Evolutionary conservation across 305 asterid genomes (phyloP).

Genomic region (Striga hermonthica): DNA sequence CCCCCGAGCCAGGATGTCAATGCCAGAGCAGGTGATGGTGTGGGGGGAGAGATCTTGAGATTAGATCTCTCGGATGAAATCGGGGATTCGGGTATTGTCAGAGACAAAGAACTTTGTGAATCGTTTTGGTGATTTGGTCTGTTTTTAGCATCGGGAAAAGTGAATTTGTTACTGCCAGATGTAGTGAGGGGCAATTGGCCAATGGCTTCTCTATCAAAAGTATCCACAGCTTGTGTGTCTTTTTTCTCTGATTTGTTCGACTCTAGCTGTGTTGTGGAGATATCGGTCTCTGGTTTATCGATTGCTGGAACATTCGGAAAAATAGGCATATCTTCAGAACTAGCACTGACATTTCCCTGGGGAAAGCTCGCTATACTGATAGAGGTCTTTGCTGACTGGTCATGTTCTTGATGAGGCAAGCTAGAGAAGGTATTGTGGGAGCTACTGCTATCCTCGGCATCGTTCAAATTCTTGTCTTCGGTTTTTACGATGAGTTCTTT

Average conservation of each 20-base stretch:
- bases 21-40: slow-evolving; percentile 80
- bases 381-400: slow-evolving; percentile 77
- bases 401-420: slow-evolving; percentile 76
- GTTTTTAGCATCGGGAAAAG: slow-evolving; percentile 52
- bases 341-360: slow-evolving; percentile 77
- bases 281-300: slow-evolving; percentile 44
- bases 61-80: slow-evolving; percentile 69
- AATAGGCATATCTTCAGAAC: slow-evolving; percentile 75
- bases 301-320: slow-evolving; percentile 36
- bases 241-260: slow-evolving; percentile 47
- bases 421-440: slow-evolving; percentile 95
- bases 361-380: slow-evolving; percentile 79
- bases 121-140: slow-evolving; percentile 54
- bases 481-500: slow-evolving; percentile 66
- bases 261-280: slow-evolving; percentile 39
- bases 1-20: slow-evolving; percentile 90
- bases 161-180: slow-evolving; percentile 55
- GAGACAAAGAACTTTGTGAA: slow-evolving; percentile 57
- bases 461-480: slow-evolving; percentile 75
- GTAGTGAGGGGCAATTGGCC: slow-evolving; percentile 53
- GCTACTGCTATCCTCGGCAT: slow-evolving; percentile 76
- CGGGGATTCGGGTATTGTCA: slow-evolving; percentile 57
- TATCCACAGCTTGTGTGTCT: slow-evolving; percentile 44
- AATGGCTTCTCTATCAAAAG: slow-evolving; percentile 49
- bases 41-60: slow-evolving; percentile 48